Evolutionary conservation across 768 basidiomycete genomes (phyloP).

Genomic region (Rickenella mellea): DNA sequence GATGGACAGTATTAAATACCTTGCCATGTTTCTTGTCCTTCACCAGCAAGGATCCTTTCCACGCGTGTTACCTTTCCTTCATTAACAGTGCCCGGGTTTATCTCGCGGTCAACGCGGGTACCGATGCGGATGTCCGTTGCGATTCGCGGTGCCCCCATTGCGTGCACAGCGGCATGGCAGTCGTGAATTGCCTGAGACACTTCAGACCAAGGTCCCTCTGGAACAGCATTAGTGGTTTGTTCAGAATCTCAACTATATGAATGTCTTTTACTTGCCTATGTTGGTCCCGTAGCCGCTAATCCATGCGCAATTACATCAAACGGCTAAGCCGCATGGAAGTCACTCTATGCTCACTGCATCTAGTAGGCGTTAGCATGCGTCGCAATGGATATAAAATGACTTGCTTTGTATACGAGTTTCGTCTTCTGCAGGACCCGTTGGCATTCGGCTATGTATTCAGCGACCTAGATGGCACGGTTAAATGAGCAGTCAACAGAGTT

Average conservation of each 20-base stretch:
- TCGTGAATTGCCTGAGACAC: constrained; percentile 85
- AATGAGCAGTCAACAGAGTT: not conserved
- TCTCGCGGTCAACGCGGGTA: constrained; percentile 67
- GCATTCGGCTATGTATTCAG: constrained; percentile 73
- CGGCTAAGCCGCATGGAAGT: constrained; percentile 1
- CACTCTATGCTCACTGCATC: constrained; percentile 26
- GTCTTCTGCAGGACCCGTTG: constrained; percentile 75
- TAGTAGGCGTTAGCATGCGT: constrained; percentile 6
- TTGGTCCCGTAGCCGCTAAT: constrained; percentile 87
- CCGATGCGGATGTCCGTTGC: constrained; percentile 95
- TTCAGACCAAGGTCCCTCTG: constrained; percentile 77
- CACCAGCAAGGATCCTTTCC: constrained; percentile 54
- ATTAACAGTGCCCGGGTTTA: constrained; percentile 61
- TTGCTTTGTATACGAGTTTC: constrained; percentile 76
- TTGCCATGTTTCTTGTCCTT: not conserved
- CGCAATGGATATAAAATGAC: constrained; percentile 9
- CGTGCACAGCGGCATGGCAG: constrained; percentile 83
- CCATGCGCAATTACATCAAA: constrained; percentile 3
- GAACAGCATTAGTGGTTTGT: not conserved
- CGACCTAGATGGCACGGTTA: constrained; percentile 35
- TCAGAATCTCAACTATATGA: not conserved
- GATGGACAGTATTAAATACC: not conserved
- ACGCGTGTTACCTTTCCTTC: constrained; percentile 74
- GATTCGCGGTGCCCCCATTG: constrained; percentile 61
- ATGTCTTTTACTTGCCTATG: constrained; percentile 37